These are phyloP conservation scores for Penicillium aurantiogriseum DNA, from an alignment of 2,329 filamentous ascomycete species.

Conservation along the genomic window DNA sequence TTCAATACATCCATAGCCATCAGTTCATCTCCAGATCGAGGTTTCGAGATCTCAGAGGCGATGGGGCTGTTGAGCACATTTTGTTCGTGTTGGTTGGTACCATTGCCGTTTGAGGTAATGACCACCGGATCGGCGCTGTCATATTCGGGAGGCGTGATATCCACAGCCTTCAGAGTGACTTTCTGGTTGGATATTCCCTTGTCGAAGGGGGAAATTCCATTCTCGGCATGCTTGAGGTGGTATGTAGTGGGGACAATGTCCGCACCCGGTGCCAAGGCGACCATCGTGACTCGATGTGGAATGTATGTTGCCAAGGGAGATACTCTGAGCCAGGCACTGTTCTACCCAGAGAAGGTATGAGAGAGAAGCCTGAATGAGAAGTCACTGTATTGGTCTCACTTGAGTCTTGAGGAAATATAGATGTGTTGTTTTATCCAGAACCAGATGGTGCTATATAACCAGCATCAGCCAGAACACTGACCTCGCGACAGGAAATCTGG, in stretches of 20 bases:
- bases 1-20: slow-evolving; percentile 23
- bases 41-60: background rate
- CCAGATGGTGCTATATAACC: slow-evolving; percentile 22
- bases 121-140: slow-evolving; percentile 5
- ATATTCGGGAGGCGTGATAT: slow-evolving; percentile 7
- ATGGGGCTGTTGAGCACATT: slow-evolving; percentile 4
- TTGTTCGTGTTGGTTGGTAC: slow-evolving; percentile 5
- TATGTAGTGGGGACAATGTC: slow-evolving; percentile 9
- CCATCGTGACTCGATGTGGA: slow-evolving; percentile 16
- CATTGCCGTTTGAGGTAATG: slow-evolving; percentile 19
- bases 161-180: background rate
- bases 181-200: background rate
- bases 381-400: background rate
- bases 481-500: background rate
- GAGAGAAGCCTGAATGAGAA: background rate
- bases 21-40: slow-evolving; percentile 1
- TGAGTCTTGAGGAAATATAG: background rate
- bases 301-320: slow-evolving; percentile 1
- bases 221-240: slow-evolving; percentile 6
- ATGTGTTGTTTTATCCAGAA: slow-evolving; percentile 1
- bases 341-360: background rate
- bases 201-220: slow-evolving; percentile 2
- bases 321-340: slow-evolving; percentile 1
- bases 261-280: slow-evolving; percentile 16
- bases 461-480: background rate